Percentiles rank a stretch among this genome's conserved stretches.
Conservation (phyloP, 2,329 filamentous ascomycete genomes). For the Ilyonectria sp. region DNA sequence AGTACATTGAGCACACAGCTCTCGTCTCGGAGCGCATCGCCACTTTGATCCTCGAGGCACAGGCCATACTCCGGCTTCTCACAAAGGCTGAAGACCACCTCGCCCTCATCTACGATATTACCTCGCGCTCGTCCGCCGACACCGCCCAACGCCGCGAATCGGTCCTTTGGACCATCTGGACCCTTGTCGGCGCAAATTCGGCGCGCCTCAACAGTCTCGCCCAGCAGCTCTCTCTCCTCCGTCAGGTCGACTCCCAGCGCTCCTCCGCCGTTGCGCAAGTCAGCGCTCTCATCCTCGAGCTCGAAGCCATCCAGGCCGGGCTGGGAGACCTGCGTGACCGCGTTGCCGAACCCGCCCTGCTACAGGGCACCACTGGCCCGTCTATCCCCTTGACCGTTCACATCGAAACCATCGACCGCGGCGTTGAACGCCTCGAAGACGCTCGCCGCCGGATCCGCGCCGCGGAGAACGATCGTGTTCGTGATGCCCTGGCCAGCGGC, state of each 20-base stretch:
- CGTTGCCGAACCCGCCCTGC: slow-evolving; percentile 76
- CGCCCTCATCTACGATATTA: slow-evolving; percentile 78
- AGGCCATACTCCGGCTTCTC: slow-evolving; percentile 76
- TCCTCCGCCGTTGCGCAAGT: slow-evolving; percentile 78
- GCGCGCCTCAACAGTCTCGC: slow-evolving; percentile 73
- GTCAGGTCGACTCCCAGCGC: slow-evolving; percentile 77
- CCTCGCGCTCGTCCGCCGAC: slow-evolving; percentile 73
- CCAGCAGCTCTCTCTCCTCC: slow-evolving; percentile 75
- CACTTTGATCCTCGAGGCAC: slow-evolving; percentile 78
- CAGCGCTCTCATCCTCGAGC: slow-evolving; percentile 77
- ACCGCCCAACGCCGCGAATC: slow-evolving; percentile 74
- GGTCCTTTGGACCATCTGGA: slow-evolving; percentile 80
- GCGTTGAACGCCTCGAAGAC: slow-evolving; percentile 79
- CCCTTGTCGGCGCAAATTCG: slow-evolving; percentile 79
- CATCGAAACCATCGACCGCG: slow-evolving; percentile 80
- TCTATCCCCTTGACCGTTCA: slow-evolving; percentile 78
- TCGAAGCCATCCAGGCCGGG: slow-evolving; percentile 80
- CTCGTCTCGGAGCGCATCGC: slow-evolving; percentile 80
- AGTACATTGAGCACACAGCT: slow-evolving; percentile 81
- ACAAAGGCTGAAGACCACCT: slow-evolving; percentile 79
- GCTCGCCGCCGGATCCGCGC: slow-evolving; percentile 73
- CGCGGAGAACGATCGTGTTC: slow-evolving; percentile 71
- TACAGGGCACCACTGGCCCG: slow-evolving; percentile 56
- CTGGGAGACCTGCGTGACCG: slow-evolving; percentile 80
- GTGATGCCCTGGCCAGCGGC: slow-evolving; percentile 65